Evolutionary conservation across 805 yeast genomes (phyloP).

Genomic region (Kuraishia capsulata): DNA sequence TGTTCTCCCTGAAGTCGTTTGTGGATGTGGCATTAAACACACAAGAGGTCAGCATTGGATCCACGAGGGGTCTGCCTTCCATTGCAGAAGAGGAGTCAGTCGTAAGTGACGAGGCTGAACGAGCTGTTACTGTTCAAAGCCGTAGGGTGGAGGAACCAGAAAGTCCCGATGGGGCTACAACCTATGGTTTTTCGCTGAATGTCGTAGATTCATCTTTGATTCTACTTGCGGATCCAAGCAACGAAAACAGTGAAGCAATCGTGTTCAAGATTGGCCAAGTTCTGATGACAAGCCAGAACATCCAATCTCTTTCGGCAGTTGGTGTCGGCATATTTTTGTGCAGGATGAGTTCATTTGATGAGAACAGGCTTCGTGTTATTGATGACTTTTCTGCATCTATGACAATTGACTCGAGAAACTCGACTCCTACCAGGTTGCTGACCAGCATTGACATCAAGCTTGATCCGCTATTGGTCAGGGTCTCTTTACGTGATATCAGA

Average conservation of each 20-base stretch:
- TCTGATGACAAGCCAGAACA: constrained; percentile 57
- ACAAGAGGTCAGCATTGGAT: background rate
- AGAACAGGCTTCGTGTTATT: constrained; percentile 57
- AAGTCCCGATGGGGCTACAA: constrained; percentile 7
- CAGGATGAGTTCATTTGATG: constrained; percentile 59
- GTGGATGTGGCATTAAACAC: constrained; percentile 37
- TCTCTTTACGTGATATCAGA: constrained; percentile 80
- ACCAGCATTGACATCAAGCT: constrained; percentile 62
- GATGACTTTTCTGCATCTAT: constrained; percentile 84
- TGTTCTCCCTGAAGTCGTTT: constrained; percentile 66
- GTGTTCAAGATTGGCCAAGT: constrained; percentile 84
- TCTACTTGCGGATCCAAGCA: constrained; percentile 70
- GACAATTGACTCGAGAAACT: constrained; percentile 62
- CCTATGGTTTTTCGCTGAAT: constrained; percentile 50
- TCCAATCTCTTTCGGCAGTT: constrained; percentile 56
- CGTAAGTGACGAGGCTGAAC: background rate
- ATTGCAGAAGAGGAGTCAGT: background rate
- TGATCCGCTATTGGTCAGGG: constrained; percentile 73
- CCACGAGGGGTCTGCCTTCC: constrained; percentile 1
- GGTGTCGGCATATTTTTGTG: constrained; percentile 84
- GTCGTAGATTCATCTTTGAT: constrained; percentile 71
- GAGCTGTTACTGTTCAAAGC: background rate
- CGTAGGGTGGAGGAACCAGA: constrained; percentile 3
- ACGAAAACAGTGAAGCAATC: constrained; percentile 68
- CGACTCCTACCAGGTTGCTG: constrained; percentile 46